Conservation (phyloP, 1,284 basidiomycete genomes). For the Sporisorium reilianum region DNA sequence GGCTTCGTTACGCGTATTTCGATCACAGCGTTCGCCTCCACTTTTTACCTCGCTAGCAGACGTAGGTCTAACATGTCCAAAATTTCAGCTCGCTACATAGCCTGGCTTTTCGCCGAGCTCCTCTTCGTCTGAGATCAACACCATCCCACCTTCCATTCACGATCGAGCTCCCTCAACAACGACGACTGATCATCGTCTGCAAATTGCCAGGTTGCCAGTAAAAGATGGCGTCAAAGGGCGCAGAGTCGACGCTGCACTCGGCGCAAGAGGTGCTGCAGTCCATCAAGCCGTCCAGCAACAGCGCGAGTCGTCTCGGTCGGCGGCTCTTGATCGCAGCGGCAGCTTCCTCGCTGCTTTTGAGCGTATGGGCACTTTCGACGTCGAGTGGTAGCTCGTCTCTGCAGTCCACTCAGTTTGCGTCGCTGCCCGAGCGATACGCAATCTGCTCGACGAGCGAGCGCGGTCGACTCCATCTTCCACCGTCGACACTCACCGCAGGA, state of each 20-base stretch:
- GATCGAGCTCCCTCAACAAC: too few relatives aligned
- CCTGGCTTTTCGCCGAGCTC: constrained; percentile 31
- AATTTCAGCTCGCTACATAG: background rate
- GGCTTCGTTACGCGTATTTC: constrained; percentile 45
- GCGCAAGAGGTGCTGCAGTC: constrained; percentile 19
- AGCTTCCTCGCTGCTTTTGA: constrained; percentile 13
- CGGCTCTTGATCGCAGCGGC: background rate
- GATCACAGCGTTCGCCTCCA: constrained; percentile 41
- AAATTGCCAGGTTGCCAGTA: background rate
- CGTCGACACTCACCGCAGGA: background rate
- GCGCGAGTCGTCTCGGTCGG: background rate
- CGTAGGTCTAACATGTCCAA: constrained; percentile 3
- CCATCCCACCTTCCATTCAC: constrained; percentile 5
- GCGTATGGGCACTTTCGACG: constrained; percentile 14
- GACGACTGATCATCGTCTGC: background rate
- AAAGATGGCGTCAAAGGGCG: background rate
- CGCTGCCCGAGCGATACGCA: constrained; percentile 22
- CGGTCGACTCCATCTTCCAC: constrained; percentile 16
- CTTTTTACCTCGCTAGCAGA: constrained; percentile 9
- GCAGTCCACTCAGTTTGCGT: constrained; percentile 8
- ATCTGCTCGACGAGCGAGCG: constrained; percentile 33
- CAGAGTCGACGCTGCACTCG: background rate
- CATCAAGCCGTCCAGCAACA: background rate
- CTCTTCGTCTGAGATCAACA: constrained; percentile 9
- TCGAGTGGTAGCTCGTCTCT: background rate